Conservation (phyloP, 257 asterid genomes). For the Verbascum thapsus region DNA sequence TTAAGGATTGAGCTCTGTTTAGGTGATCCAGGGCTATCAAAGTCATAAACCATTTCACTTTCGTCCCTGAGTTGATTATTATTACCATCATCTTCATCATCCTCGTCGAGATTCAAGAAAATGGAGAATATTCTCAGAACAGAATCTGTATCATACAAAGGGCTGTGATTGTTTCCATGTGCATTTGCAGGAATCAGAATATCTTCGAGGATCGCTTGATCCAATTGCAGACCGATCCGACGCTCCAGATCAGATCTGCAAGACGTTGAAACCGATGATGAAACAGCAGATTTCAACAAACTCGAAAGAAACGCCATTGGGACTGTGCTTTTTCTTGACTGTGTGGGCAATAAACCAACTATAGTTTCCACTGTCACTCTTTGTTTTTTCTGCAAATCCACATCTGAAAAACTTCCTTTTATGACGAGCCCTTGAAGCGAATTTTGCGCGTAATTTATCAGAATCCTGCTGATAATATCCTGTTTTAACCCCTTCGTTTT, state of each 20-base stretch:
- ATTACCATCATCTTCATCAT: slow-evolving; percentile 67
- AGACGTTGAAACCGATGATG: slow-evolving; percentile 64
- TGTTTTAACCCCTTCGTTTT: slow-evolving; percentile 82
- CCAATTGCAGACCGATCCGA: slow-evolving; percentile 81
- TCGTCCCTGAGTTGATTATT: slow-evolving; percentile 55
- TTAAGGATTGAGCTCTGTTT: slow-evolving; percentile 87
- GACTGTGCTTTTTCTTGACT: slow-evolving; percentile 76
- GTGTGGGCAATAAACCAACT: slow-evolving; percentile 65
- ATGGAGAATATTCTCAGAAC: slow-evolving; percentile 76
- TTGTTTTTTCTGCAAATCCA: slow-evolving; percentile 67
- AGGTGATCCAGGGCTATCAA: slow-evolving; percentile 89
- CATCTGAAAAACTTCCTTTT: slow-evolving; percentile 51
- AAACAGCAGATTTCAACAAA: slow-evolving; percentile 67
- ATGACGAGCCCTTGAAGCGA: slow-evolving; percentile 62
- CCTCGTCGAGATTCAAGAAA: slow-evolving; percentile 84
- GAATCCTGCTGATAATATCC: slow-evolving; percentile 71
- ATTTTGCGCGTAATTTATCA: slow-evolving; percentile 81
- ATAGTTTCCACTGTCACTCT: slow-evolving; percentile 67
- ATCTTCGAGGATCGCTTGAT: slow-evolving; percentile 93
- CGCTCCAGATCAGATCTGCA: slow-evolving; percentile 90
- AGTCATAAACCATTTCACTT: slow-evolving; percentile 69
- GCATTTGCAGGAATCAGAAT: slow-evolving; percentile 67
- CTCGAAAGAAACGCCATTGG: slow-evolving; percentile 92
- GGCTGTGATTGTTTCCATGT: slow-evolving; percentile 57
- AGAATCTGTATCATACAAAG: slow-evolving; percentile 70